Percentiles rank a stretch among this genome's conserved stretches.
These are phyloP conservation scores for Epichloe hybrida DNA, from an alignment of 2,329 filamentous ascomycete genomes.

Conservation along the genomic window DNA sequence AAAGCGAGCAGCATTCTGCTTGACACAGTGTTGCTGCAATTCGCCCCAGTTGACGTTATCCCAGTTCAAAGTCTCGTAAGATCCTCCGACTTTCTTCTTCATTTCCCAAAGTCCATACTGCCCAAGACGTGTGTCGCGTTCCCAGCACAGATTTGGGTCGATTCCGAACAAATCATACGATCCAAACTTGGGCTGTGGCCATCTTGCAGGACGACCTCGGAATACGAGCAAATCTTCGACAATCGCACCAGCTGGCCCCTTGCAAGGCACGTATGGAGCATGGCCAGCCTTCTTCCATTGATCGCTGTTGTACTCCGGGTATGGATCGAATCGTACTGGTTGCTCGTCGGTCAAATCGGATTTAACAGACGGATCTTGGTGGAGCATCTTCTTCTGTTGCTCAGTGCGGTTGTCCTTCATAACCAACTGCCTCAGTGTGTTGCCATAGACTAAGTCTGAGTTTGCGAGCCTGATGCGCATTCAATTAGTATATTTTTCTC, in stretches of 20 bases:
- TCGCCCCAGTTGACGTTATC: conserved; percentile 54
- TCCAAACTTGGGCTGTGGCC: conserved; percentile 49
- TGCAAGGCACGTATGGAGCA: conserved; percentile 49
- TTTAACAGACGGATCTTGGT: conserved; percentile 19
- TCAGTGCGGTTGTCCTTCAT: conserved; percentile 24
- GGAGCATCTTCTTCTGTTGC: conserved; percentile 17
- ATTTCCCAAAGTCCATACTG: conserved; percentile 45
- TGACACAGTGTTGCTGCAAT: conserved; percentile 52
- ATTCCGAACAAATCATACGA: conserved; percentile 47
- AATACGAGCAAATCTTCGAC: conserved; percentile 51
- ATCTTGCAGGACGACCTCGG: conserved; percentile 43
- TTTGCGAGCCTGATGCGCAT: conserved; percentile 21
- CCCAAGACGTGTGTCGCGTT: conserved; percentile 55
- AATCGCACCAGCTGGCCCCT: conserved; percentile 46
- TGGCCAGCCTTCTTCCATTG: conserved; percentile 43
- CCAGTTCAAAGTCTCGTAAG: conserved; percentile 38
- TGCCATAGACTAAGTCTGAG: conserved; percentile 43
- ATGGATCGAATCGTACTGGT: conserved; percentile 53
- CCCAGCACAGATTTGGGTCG: conserved; percentile 51
- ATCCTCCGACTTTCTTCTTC: conserved; percentile 29
- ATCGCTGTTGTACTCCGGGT: conserved; percentile 53
- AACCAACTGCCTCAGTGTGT: conserved; percentile 35
- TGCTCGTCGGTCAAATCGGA: conserved; percentile 29
- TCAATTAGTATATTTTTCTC: background rate
- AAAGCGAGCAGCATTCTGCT: conserved; percentile 54